A percentile compares a stretch with the other conserved stretches of the same genome.
These are phyloP conservation scores for Pseudogymnoascus sp. DNA, from an alignment of 2,329 filamentous ascomycete species.

Conservation along the genomic window DNA sequence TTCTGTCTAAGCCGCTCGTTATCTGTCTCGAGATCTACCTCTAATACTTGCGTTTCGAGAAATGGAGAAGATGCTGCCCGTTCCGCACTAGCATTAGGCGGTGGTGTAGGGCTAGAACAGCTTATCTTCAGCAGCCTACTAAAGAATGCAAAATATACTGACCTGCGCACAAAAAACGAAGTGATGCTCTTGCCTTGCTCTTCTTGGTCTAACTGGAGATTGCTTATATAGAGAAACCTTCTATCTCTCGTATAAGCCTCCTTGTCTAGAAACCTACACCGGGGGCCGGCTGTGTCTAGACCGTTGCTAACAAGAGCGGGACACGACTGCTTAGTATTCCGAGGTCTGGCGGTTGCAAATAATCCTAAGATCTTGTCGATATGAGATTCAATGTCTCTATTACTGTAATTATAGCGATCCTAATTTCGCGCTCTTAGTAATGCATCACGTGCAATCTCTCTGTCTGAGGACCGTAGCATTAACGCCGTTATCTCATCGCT, in stretches of 20 bases:
- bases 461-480: background rate
- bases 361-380: background rate
- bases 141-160: constrained; percentile 17
- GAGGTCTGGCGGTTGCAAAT: background rate
- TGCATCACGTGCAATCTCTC: background rate
- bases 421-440: background rate
- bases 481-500: constrained; percentile 11
- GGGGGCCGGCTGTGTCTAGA: background rate
- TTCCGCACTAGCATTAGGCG: background rate
- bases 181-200: constrained; percentile 13
- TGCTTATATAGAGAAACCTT: background rate
- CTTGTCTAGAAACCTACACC: background rate
- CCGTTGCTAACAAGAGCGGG: background rate
- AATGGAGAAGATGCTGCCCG: background rate
- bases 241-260: background rate
- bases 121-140: constrained; percentile 6
- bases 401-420: background rate
- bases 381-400: background rate
- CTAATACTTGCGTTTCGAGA: background rate
- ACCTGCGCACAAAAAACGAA: constrained; percentile 16
- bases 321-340: background rate
- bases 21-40: background rate
- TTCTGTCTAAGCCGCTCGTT: background rate
- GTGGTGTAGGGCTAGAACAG: background rate
- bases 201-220: constrained; percentile 11